Base-by-base conservation (phyloP, 371 early-diverging fungal genomes). In the Mortierella polycephala region DNA sequence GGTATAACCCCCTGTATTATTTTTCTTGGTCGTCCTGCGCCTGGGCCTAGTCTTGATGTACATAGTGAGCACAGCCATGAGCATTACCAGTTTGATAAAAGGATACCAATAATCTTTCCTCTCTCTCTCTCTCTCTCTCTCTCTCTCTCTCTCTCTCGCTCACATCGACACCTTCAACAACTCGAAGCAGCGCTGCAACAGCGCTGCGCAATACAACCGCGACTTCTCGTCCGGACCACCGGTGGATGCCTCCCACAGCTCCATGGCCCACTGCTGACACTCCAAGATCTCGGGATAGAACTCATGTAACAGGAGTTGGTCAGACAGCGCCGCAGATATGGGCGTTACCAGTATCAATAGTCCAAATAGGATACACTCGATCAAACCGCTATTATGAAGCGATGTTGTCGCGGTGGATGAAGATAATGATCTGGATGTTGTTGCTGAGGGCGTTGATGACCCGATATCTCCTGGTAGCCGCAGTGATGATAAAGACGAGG, bases 291-390 rank as follows among this genome's bases (percentile, higher is more conserved):
- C 77, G 1, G 60, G 61, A 56, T 57, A 71, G 47, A 76, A 76
- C 18, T 76, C 77, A 14, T 54, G 49, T n/a, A 71, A 23, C 18
- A 76, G 37, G 39, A 76, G 39, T 9, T 63, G 54, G 42, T 76
- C 77, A 39, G 77, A 67, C 16, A 76, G 42, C 11, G 68, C 20
- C 0, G 37, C 56, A 21, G 75, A 57, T 0, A 64, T 52, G 8
- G 77, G 77, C 14, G 71, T 76, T 40, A 71, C n/a, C 62, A 76
- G 60, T 49, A 76, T 71, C 57, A 76, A 30, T 6, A 76, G 41
- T n/a, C 59, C 69, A 55, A 71, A 76, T 10, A 76, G 46, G 14
- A 76, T 55, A 21, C 61, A 67, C 45, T 76, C 68, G 5, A 67
- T 47, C 42, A 76, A 53, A 12, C 67, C 77, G 0, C 53, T 51